Evolutionary conservation across 805 yeast species (phyloP).

Genomic region (Ogataea neopini): DNA sequence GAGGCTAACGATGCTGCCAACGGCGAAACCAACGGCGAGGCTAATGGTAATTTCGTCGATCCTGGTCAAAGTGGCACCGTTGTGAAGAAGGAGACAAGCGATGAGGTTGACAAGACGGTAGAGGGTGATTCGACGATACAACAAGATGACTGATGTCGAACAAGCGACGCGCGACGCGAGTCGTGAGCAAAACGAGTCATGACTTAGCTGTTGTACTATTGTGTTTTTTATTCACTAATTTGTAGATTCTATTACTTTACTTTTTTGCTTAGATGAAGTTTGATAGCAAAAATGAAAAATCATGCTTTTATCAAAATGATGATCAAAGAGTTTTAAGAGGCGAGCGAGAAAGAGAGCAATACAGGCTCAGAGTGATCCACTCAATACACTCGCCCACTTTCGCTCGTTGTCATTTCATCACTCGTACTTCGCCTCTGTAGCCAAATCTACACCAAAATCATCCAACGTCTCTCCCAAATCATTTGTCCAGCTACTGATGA

Average conservation of each 20-base stretch:
- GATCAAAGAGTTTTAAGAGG: too few relatives aligned
- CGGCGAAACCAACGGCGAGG: neutral
- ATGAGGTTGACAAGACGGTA: constrained; percentile 24
- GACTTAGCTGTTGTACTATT: neutral
- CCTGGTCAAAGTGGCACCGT: neutral
- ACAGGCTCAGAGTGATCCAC: too few relatives aligned
- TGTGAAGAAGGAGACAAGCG: constrained; percentile 3
- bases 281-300: neutral
- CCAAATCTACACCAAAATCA: constrained; percentile 87
- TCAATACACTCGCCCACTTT: too few relatives aligned
- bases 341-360: too few relatives aligned
- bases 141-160: constrained; percentile 41
- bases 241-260: neutral
- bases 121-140: constrained; percentile 52
- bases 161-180: too few relatives aligned
- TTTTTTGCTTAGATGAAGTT: constrained; percentile 3
- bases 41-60: neutral
- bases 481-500: constrained; percentile 57
- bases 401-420: constrained; percentile 1
- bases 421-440: constrained; percentile 45
- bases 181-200: too few relatives aligned
- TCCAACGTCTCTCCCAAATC: constrained; percentile 79
- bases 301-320: too few relatives aligned
- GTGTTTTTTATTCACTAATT: neutral
- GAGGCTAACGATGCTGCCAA: too few relatives aligned